A percentile compares a stretch with the other conserved stretches of the same genome.
Evolutionary conservation across 345 rosid species (phyloP).

Genomic region (Mercurialis annua): DNA sequence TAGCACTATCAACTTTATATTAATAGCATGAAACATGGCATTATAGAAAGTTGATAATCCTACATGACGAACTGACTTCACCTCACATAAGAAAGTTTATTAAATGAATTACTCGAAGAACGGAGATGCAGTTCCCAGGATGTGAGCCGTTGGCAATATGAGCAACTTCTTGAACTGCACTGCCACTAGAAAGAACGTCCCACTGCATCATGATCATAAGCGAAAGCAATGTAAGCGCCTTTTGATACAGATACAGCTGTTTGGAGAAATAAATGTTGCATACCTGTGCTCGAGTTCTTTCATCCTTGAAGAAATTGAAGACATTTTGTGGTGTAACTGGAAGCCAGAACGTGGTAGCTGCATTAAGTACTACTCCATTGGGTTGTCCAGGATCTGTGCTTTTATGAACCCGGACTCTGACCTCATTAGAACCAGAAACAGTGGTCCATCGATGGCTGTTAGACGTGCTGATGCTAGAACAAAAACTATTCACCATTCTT

Average conservation of each 20-base stretch:
- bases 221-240: slow-evolving; percentile 1
- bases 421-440: slow-evolving; percentile 59
- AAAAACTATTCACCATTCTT: slow-evolving; percentile 82
- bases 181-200: slow-evolving; percentile 93
- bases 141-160: slow-evolving; percentile 86
- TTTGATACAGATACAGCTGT: background rate
- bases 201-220: slow-evolving; percentile 47
- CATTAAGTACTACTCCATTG: slow-evolving; percentile 79
- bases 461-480: slow-evolving; percentile 76
- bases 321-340: slow-evolving; percentile 68
- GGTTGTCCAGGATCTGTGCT: slow-evolving; percentile 77
- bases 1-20: no score
- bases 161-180: slow-evolving; percentile 87
- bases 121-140: slow-evolving; percentile 90
- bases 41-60: no score
- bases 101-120: slow-evolving; percentile 78
- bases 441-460: slow-evolving; percentile 64
- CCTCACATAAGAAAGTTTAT: no score
- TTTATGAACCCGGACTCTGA: slow-evolving; percentile 80
- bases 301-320: slow-evolving; percentile 86
- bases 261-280: background rate
- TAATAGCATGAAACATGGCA: no score
- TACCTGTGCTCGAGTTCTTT: slow-evolving; percentile 91
- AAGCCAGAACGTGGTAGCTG: slow-evolving; percentile 93
- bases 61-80: no score